Percentiles rank a stretch among this genome's conserved stretches.
Evolutionary conservation across 306 rosid genomes (phyloP).

Genomic region (Trifolium dubium): DNA sequence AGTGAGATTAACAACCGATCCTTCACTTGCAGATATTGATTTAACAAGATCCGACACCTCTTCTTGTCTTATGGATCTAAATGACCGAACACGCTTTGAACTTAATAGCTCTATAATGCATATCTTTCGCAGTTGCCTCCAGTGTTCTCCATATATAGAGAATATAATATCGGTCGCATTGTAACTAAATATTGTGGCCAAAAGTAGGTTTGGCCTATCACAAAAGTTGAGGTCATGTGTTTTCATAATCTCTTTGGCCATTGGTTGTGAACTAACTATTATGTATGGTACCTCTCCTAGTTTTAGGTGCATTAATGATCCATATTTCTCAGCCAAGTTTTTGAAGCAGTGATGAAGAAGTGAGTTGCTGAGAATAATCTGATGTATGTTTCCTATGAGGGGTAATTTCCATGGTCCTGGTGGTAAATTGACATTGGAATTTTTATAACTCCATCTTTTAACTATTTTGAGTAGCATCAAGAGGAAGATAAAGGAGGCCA

Average conservation of each 20-base stretch:
- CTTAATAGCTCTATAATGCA: slow-evolving; percentile 44
- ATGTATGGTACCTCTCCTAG: slow-evolving; percentile 39
- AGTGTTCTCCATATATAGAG: slow-evolving; percentile 29
- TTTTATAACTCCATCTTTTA: neutral
- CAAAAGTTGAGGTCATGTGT: slow-evolving; percentile 26
- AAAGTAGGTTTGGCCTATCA: neutral
- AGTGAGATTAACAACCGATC: neutral
- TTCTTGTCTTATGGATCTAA: slow-evolving; percentile 39
- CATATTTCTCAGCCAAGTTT: slow-evolving; percentile 13
- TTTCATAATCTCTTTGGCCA: slow-evolving; percentile 34
- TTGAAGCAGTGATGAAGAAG: neutral
- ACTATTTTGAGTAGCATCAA: neutral
- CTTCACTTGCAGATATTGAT: slow-evolving; percentile 37
- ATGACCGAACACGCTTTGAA: slow-evolving; percentile 43
- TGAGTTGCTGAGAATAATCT: neutral
- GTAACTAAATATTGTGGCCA: neutral
- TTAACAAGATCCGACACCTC: slow-evolving; percentile 20
- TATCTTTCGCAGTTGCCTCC: slow-evolving; percentile 45
- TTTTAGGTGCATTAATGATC: slow-evolving; percentile 39
- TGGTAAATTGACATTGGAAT: neutral
- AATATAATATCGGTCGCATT: neutral
- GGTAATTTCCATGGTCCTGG: slow-evolving; percentile 44
- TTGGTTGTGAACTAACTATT: slow-evolving; percentile 23
- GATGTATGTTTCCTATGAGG: slow-evolving; percentile 38
- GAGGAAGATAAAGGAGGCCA: slow-evolving; percentile 1